These are phyloP conservation scores for Cystobasidium pallidum DNA, from an alignment of 1,284 basidiomycete genomes.

Conservation along the genomic window DNA sequence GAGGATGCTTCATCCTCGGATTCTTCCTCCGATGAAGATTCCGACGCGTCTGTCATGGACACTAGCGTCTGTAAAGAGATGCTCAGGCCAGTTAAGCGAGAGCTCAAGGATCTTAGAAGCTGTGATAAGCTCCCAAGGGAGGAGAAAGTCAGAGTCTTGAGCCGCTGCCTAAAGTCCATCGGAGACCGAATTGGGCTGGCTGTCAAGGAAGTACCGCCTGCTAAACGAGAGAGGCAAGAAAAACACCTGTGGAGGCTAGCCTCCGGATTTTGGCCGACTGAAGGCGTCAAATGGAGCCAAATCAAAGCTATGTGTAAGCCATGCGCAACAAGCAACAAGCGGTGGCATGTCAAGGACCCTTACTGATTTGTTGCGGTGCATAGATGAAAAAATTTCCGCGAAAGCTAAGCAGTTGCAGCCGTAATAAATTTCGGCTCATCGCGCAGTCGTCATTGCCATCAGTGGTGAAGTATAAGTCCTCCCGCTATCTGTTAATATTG, in stretches of 20 bases:
- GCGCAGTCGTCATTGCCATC: no score
- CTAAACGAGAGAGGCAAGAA: constrained; percentile 81
- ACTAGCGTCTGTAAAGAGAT: constrained; percentile 93
- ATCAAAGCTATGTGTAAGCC: constrained; percentile 42
- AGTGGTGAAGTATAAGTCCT: no score
- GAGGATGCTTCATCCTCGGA: constrained; percentile 45
- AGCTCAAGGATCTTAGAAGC: constrained; percentile 93
- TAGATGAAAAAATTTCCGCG: constrained; percentile 22
- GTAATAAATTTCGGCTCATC: neutral
- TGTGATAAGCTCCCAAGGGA: constrained; percentile 90
- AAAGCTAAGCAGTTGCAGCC: constrained; percentile 8
- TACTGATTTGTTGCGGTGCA: neutral
- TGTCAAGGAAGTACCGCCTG: constrained; percentile 71
- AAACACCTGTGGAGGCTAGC: constrained; percentile 86
- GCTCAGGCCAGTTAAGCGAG: constrained; percentile 93
- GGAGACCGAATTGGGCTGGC: constrained; percentile 88
- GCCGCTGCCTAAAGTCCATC: constrained; percentile 92
- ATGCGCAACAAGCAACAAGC: no score
- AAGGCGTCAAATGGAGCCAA: constrained; percentile 22
- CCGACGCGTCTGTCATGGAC: constrained; percentile 69
- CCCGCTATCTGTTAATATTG: no score
- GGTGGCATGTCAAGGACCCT: neutral
- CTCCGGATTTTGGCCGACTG: neutral
- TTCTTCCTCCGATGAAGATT: constrained; percentile 22
- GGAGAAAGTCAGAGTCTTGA: constrained; percentile 92